Conservation (phyloP, 164 flowering plant genomes). For the Echeveria elegans region DNA sequence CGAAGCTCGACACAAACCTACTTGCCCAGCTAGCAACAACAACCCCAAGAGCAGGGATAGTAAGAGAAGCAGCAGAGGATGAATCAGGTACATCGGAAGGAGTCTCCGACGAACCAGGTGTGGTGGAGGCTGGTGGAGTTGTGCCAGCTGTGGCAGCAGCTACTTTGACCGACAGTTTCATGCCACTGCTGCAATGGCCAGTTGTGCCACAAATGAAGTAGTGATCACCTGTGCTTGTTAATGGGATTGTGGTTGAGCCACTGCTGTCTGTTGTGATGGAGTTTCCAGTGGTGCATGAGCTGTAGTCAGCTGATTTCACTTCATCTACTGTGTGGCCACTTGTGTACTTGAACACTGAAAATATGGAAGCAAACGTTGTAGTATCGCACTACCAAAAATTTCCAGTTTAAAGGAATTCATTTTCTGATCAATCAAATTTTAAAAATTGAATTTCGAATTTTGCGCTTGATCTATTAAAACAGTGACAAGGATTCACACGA, state of each 20-base stretch:
- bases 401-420: neutral
- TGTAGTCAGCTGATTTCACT: constrained; percentile 9
- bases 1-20: constrained; percentile 7
- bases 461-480: too few relatives aligned
- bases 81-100: neutral
- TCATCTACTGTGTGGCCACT: constrained; percentile 7
- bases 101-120: neutral
- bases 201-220: constrained; percentile 36
- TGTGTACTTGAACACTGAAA: constrained; percentile 19
- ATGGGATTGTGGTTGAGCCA: constrained; percentile 18
- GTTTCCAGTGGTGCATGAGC: constrained; percentile 8
- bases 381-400: neutral
- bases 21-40: constrained; percentile 8
- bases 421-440: too few relatives aligned
- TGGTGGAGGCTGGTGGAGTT: neutral
- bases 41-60: constrained; percentile 14
- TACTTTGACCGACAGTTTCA: constrained; percentile 42
- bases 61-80: constrained; percentile 5
- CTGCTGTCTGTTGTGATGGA: constrained; percentile 9
- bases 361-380: neutral
- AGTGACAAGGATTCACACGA: too few relatives aligned
- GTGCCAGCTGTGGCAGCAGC: neutral
- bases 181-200: constrained; percentile 40
- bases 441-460: too few relatives aligned
- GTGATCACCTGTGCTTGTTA: constrained; percentile 34